Percentiles rank a stretch among this genome's conserved stretches.
Evolutionary conservation across 1,139 yeast genomes (phyloP).

Genomic region (Nakaseomyces bracarensis): DNA sequence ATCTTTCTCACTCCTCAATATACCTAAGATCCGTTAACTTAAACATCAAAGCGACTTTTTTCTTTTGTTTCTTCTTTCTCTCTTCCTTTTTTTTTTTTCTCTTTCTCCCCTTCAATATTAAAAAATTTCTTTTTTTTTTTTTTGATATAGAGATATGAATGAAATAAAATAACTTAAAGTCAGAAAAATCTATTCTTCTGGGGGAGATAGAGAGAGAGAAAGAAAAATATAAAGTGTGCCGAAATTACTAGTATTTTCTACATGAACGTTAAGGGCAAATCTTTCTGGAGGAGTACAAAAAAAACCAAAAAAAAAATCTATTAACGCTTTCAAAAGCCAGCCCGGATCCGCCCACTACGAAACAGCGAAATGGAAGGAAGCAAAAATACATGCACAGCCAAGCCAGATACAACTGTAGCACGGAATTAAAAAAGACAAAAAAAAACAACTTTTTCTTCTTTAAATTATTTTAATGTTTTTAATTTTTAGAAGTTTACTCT

Average conservation of each 20-base stretch:
- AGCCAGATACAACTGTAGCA: background rate
- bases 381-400: background rate
- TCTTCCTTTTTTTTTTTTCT: background rate
- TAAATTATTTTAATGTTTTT: no score
- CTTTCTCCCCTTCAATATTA: background rate
- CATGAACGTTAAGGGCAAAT: no score
- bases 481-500: no score
- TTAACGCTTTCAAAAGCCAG: no score
- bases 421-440: slow-evolving; percentile 1
- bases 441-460: no score
- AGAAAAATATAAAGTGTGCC: slow-evolving; percentile 4
- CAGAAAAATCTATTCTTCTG: slow-evolving; percentile 4
- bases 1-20: no score
- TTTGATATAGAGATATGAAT: background rate
- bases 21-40: background rate
- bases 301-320: no score
- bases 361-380: background rate
- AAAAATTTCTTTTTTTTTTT: slow-evolving; percentile 3
- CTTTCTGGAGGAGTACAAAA: no score
- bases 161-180: slow-evolving; percentile 2
- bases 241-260: background rate
- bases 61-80: background rate
- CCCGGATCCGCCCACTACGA: background rate
- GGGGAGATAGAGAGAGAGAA: background rate
- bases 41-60: no score